Evolutionary conservation across 371 early-diverging fungal species (phyloP), one percentile per base, ranked within the genome.

Genomic region (Haplosporangium sp.): DNA sequence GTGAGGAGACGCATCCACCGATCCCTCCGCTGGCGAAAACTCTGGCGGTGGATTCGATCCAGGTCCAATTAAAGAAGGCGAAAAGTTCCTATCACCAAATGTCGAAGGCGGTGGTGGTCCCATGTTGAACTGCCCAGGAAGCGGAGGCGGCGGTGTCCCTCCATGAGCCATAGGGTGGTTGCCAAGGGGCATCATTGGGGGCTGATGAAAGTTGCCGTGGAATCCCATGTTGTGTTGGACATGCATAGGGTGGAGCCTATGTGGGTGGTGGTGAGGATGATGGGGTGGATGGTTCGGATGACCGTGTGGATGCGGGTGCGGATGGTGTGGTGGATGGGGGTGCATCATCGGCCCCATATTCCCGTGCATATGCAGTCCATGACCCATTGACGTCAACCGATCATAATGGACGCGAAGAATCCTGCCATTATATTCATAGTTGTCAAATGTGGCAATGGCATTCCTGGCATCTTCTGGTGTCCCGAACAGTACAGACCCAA

Each of bases 401-500:
- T 84, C 86, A 52, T 82, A 79, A 57, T 83, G 84, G 5, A 86
- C 86, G 20, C 84, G 83, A 12, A 86, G 64, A 14, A 51, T 57
- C 10, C 86, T 81, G 60, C 86, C 86, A 36, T 83, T 82, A 62
- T 66, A 82, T 29, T 83, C 83, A 42, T 69, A 79, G 51, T 81
- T 82, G 65, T 86, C 80, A 50, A 83, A 86, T 74, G 77, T 83
- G 8, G 52, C 86, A 51, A 87, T 84, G 13, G 88, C 88, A 29
- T 80, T 83, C 38, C 80, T 80, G 0, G 92, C 91, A 74, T 91
- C 91, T 62, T 90, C 92, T 8, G 74, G 81, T 5, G 88, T 86
- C 0, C 86, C 84, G 82, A 89, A 93, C 12, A 90, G 73, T 11
- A 91, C 93, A 9, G 89, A 87, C 3, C 93, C 93, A 82, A 87